phyloP scores from a whole-genome alignment of 129 eudicot genomes.

The sunflower (Helianthus annuus) region DNA sequence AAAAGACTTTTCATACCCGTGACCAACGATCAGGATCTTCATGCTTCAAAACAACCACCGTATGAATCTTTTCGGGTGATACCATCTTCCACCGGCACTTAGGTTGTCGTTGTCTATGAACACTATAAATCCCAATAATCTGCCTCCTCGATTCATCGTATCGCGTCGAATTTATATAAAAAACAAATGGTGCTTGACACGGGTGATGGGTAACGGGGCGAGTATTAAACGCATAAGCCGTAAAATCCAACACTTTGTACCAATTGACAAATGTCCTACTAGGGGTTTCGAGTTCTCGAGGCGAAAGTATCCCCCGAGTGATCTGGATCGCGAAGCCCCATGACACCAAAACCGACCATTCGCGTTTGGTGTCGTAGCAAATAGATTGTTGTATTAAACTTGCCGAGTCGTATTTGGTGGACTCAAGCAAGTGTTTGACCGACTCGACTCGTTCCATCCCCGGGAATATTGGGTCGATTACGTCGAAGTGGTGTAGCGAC shows the following conservation, averaged over 20 bases:
- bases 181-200: slow-evolving; percentile 68
- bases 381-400: slow-evolving; percentile 80
- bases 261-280: slow-evolving; percentile 72
- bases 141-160: slow-evolving; percentile 47
- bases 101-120: slow-evolving; percentile 49
- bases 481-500: slow-evolving; percentile 83
- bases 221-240: slow-evolving; percentile 81
- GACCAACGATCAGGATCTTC: slow-evolving; percentile 59
- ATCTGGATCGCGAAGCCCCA: slow-evolving; percentile 84
- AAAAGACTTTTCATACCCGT: slow-evolving; percentile 40
- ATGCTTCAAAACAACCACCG: slow-evolving; percentile 56
- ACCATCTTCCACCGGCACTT: slow-evolving; percentile 56
- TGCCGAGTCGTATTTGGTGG: slow-evolving; percentile 55
- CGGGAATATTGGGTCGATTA: slow-evolving; percentile 77
- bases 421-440: slow-evolving; percentile 44
- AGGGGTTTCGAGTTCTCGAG: slow-evolving; percentile 74
- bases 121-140: slow-evolving; percentile 52
- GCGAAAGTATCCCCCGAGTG: slow-evolving; percentile 61
- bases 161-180: slow-evolving; percentile 45
- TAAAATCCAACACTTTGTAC: slow-evolving; percentile 72
- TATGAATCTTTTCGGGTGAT: slow-evolving; percentile 56
- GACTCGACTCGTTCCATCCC: slow-evolving; percentile 49
- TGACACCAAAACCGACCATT: slow-evolving; percentile 71
- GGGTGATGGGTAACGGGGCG: slow-evolving; percentile 61
- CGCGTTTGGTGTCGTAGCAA: slow-evolving; percentile 54